Percentiles rank a stretch among this genome's conserved stretches.
These are phyloP conservation scores for Amborella trichopoda DNA, from an alignment of 164 flowering plant species.

Conservation along the genomic window DNA sequence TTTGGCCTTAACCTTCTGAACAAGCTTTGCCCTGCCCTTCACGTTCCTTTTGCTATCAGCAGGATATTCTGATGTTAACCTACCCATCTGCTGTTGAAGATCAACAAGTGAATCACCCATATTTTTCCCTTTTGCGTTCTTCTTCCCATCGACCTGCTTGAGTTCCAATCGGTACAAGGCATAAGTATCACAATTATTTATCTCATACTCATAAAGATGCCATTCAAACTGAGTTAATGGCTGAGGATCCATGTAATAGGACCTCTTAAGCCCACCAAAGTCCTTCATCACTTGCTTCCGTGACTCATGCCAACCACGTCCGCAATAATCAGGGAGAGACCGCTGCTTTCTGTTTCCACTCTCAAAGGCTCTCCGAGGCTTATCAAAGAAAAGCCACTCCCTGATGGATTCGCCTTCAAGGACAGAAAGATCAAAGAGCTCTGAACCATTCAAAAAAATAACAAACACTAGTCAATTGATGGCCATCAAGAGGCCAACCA, in stretches of 20 bases:
- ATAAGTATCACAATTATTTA: conserved; percentile 71
- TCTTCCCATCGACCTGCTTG: conserved; percentile 81
- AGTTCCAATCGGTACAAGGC: conserved; percentile 87
- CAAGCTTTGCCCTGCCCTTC: conserved; percentile 39
- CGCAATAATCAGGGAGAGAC: conserved; percentile 91
- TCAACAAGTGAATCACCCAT: conserved; percentile 68
- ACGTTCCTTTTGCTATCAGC: conserved; percentile 46
- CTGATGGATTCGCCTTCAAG: conserved; percentile 84
- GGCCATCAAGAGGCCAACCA: too few species aligned
- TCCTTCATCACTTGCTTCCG: conserved; percentile 95
- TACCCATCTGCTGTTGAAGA: conserved; percentile 92
- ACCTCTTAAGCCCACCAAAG: conserved; percentile 82
- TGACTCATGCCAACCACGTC: conserved; percentile 99
- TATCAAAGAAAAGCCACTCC: conserved; percentile 98
- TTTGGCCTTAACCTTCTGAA: conserved; percentile 20
- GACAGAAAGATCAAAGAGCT: conserved; percentile 79
- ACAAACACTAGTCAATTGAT: conserved; percentile 6
- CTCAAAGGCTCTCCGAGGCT: conserved; percentile 97
- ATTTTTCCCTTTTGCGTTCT: conserved; percentile 59
- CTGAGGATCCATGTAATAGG: conserved; percentile 99
- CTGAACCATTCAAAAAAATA: conserved; percentile 35
- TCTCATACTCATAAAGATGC: conserved; percentile 97
- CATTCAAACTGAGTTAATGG: conserved; percentile 71
- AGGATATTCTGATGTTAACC: conserved; percentile 74
- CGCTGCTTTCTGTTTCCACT: conserved; percentile 97